A percentile compares a stretch with the other conserved stretches of the same genome.
Evolutionary conservation across 352 stramenopile species (phyloP).

Genomic region (Stephanocyclus meneghinianus): DNA sequence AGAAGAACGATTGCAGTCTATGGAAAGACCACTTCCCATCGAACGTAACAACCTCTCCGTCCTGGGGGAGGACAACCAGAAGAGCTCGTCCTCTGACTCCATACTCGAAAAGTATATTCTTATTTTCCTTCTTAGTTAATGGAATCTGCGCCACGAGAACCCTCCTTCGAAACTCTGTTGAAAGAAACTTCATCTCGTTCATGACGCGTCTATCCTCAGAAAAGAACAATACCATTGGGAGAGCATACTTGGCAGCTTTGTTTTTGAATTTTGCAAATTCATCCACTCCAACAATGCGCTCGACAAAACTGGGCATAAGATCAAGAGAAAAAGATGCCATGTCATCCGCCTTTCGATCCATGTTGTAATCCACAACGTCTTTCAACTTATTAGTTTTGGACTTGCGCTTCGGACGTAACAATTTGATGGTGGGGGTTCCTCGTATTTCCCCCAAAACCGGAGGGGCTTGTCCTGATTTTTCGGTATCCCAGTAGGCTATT

Average conservation of each 20-base stretch:
- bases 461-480: slow-evolving; percentile 49
- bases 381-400: slow-evolving; percentile 62
- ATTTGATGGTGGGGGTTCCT: slow-evolving; percentile 65
- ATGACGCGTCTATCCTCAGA: slow-evolving; percentile 51
- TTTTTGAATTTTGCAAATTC: slow-evolving; percentile 54
- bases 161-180: slow-evolving; percentile 60
- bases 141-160: slow-evolving; percentile 58
- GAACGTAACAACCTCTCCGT: slow-evolving; percentile 37
- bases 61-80: slow-evolving; percentile 40
- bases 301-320: slow-evolving; percentile 61
- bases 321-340: slow-evolving; percentile 64
- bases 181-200: slow-evolving; percentile 66
- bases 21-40: slow-evolving; percentile 58
- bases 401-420: slow-evolving; percentile 66
- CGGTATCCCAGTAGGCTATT: slow-evolving; percentile 74
- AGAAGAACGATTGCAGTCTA: slow-evolving; percentile 63
- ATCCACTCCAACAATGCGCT: slow-evolving; percentile 45
- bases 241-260: slow-evolving; percentile 56
- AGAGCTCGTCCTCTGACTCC: slow-evolving; percentile 39
- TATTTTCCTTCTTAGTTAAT: slow-evolving; percentile 62
- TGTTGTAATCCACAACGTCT: slow-evolving; percentile 66
- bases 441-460: slow-evolving; percentile 59
- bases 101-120: slow-evolving; percentile 55
- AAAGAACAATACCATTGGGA: slow-evolving; percentile 68
- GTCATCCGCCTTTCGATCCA: slow-evolving; percentile 62